Evolutionary conservation across 257 asterid species (phyloP), one percentile per base, ranked within the genome.

Genomic region (Prunella vulgaris): DNA sequence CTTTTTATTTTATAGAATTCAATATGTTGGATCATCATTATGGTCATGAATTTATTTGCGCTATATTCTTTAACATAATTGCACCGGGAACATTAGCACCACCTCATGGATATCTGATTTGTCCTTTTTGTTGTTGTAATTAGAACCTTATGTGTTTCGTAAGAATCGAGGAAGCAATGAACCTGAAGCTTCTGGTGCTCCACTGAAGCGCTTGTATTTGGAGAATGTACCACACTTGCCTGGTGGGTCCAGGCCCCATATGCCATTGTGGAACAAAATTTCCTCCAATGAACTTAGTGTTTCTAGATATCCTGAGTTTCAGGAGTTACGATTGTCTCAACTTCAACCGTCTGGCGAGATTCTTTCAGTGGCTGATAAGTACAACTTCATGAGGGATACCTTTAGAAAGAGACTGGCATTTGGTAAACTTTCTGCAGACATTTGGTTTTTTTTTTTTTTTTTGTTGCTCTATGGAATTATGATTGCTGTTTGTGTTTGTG

Each of bases 211-310:
- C 74, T 76, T 87, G 78, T 91, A 82, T 80, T 87, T 94, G 70
- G 96, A 94, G 88, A 91, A 94, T 70, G 81, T 77, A 83, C 97
- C 98, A 51, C 82, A 89, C 81, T 77, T 94, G 77, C 93, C 90
- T 79, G 92, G 96, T 79, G 98, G 97, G 60, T 83, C 79, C 87
- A 77, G 95, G 79, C 96, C 81, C 62, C 92, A 83, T 40, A 84
- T 82, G 80, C 75, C 83, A 54, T 69, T 77, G 67, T 81, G 88
- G 78, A 80, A 70, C 73, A 81, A 72, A 69, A 68, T 17, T 51
- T 82, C 89, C 76, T 85, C 87, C 69, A 57, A 60, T 27, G 69
- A 82, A 67, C 63, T 63, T 59, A 78, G 69, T 64, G 87, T 80
- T 60, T 88, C 88, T 66, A 81, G 79, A 66, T 68, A 77, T 69